Evolutionary conservation across 2,329 filamentous ascomycete genomes (phyloP).

Genomic region (Massarina eburnea): DNA sequence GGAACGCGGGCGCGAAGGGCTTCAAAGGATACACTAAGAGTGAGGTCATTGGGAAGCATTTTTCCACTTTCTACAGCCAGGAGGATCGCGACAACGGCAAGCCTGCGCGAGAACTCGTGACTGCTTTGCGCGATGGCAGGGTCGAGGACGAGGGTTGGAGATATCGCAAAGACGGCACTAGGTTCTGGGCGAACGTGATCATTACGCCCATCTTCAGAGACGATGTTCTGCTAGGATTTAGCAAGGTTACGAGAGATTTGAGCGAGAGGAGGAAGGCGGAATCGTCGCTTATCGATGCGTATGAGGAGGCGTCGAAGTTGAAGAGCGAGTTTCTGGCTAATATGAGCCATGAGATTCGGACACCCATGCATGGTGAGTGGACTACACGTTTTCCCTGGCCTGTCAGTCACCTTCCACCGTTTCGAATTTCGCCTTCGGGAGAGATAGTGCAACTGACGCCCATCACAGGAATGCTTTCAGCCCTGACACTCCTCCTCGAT

Average conservation of each 20-base stretch:
- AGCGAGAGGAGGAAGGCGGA: constrained; percentile 60
- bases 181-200: constrained; percentile 63
- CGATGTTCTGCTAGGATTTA: constrained; percentile 58
- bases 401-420: background rate
- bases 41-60: constrained; percentile 61
- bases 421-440: background rate
- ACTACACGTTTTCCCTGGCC: background rate
- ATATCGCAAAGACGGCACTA: constrained; percentile 59
- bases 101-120: constrained; percentile 55
- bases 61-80: constrained; percentile 58
- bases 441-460: background rate
- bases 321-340: constrained; percentile 65
- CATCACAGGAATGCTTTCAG: constrained; percentile 54
- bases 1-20: constrained; percentile 59
- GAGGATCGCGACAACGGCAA: constrained; percentile 55
- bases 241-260: constrained; percentile 61
- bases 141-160: constrained; percentile 64
- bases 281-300: constrained; percentile 57
- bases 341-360: constrained; percentile 66
- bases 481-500: constrained; percentile 59
- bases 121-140: constrained; percentile 57
- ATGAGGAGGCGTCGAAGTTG: constrained; percentile 63
- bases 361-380: constrained; percentile 58
- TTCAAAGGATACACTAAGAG: constrained; percentile 58
- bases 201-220: constrained; percentile 59